Evolutionary conservation across 208 protist species (phyloP).

Genomic region (Leishmania lainsoni): DNA sequence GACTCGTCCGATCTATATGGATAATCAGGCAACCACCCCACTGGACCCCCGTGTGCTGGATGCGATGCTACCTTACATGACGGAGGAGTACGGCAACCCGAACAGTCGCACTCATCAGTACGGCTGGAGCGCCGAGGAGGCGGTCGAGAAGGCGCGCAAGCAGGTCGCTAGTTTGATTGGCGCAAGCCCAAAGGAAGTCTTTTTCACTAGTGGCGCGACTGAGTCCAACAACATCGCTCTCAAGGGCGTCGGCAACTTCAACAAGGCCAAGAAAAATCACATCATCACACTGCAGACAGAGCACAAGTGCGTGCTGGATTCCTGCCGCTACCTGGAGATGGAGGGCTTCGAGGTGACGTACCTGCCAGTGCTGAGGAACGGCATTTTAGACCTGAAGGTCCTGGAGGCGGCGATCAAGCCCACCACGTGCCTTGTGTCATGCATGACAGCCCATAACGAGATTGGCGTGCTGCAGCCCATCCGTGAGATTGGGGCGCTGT

Average conservation of each 20-base stretch:
- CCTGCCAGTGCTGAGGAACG: constrained; percentile 97
- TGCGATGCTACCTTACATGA: constrained; percentile 98
- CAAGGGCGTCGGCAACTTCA: constrained; percentile 98
- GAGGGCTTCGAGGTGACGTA: constrained; percentile 97
- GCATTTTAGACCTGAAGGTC: constrained; percentile 94
- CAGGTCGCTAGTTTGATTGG: constrained; percentile 94
- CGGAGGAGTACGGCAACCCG: constrained; percentile 98
- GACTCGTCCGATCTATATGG: constrained; percentile 93
- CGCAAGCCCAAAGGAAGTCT: constrained; percentile 97
- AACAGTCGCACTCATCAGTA: constrained; percentile 98
- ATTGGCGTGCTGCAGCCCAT: constrained; percentile 99
- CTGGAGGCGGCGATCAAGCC: constrained; percentile 94
- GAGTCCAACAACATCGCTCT: constrained; percentile 99
- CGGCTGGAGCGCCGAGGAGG: constrained; percentile 95
- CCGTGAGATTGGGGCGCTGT: constrained; percentile 96
- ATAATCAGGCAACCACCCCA: constrained; percentile 96
- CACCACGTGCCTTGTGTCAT: constrained; percentile 96
- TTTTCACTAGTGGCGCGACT: constrained; percentile 99
- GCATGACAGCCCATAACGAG: constrained; percentile 99
- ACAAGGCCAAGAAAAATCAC: constrained; percentile 98
- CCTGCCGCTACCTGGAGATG: constrained; percentile 96
- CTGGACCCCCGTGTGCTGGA: constrained; percentile 98
- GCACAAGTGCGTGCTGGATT: constrained; percentile 99
- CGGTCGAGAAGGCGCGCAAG: constrained; percentile 95
- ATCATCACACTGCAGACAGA: constrained; percentile 98